Conservation (phyloP, 2,329 filamentous ascomycete genomes). For the Sclerotinia trifoliorum region DNA sequence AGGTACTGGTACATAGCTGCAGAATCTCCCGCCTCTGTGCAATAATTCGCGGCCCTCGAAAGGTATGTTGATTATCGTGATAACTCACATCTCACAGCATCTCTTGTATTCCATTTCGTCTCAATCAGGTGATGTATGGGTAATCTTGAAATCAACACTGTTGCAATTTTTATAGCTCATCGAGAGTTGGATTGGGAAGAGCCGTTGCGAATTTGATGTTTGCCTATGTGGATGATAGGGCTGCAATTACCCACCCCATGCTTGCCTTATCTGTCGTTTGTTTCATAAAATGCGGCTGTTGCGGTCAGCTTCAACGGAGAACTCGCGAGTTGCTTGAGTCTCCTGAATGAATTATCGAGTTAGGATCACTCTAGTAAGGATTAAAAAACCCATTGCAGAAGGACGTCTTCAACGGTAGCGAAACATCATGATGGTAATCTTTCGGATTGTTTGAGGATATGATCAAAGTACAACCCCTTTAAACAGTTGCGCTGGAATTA, state of each 20-base stretch:
- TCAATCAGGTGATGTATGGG: conserved; percentile 30
- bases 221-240: not conserved
- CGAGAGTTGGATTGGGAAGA: conserved; percentile 26
- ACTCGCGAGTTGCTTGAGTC: not conserved
- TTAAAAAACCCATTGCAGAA: not conserved
- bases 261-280: conserved; percentile 24
- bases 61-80: conserved; percentile 25
- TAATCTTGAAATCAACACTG: not conserved
- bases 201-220: conserved; percentile 21
- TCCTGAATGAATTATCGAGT: not conserved
- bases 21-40: conserved; percentile 23
- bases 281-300: conserved; percentile 1
- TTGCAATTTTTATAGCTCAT: not conserved
- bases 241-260: conserved; percentile 32
- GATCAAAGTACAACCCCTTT: not conserved
- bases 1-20: not conserved
- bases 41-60: conserved; percentile 21
- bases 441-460: not conserved
- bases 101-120: conserved; percentile 25
- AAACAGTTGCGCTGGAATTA: too few species aligned
- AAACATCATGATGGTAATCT: not conserved
- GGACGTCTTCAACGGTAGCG: not conserved
- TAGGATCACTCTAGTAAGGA: not conserved
- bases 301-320: not conserved
- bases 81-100: conserved; percentile 28